phyloP scores from a whole-genome alignment of 2,329 filamentous ascomycete genomes.

The Paracorniculantispora psalliotae region DNA sequence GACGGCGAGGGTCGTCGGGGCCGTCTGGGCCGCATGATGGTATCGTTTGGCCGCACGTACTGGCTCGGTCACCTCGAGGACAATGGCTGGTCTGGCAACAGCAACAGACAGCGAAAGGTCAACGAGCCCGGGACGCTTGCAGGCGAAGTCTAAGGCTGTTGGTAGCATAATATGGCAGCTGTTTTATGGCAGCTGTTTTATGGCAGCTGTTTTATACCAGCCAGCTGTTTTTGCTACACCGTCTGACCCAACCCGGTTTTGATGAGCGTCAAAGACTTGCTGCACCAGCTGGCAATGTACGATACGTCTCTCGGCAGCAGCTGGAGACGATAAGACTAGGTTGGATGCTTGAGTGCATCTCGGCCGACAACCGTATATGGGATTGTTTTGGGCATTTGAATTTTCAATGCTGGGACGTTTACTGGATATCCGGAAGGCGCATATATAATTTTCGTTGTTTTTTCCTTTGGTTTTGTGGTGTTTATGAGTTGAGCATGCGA shows the following conservation, averaged over 20 bases:
- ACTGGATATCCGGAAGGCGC: neutral
- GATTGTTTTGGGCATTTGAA: neutral
- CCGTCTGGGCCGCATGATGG: conserved; percentile 72
- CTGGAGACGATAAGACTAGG: neutral
- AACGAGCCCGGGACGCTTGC: conserved; percentile 30
- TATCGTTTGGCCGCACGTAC: conserved; percentile 67
- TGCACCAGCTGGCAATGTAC: neutral
- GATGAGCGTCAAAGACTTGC: neutral
- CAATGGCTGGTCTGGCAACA: conserved; percentile 63
- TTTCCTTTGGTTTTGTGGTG: neutral
- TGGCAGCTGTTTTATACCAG: too few relatives aligned
- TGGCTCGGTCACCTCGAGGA: conserved; percentile 70
- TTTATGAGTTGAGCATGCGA: neutral
- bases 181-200: neutral
- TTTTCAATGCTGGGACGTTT: neutral
- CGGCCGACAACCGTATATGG: neutral
- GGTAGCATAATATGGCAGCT: neutral
- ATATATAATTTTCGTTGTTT: neutral
- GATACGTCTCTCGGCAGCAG: neutral
- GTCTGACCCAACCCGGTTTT: too few relatives aligned
- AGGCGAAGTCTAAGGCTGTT: conserved; percentile 24
- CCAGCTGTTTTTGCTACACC: too few relatives aligned
- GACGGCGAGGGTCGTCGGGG: conserved; percentile 77
- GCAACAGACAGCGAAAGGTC: conserved; percentile 52
- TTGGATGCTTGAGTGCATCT: neutral